These are phyloP conservation scores for Beauveria australis DNA, from an alignment of 2,329 filamentous ascomycete species.

Conservation along the genomic window DNA sequence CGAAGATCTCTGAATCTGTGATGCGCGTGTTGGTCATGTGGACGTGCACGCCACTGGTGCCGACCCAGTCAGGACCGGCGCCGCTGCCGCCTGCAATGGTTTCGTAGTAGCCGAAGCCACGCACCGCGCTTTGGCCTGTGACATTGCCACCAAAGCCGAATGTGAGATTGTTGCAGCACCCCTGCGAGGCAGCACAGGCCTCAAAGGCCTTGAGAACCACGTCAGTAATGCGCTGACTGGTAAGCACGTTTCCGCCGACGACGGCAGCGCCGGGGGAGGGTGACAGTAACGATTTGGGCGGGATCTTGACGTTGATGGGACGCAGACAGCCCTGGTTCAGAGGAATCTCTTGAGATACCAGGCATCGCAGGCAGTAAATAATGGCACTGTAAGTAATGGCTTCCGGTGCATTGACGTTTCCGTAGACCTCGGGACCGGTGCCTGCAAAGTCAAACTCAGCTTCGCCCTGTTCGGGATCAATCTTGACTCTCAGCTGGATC, in stretches of 20 bases:
- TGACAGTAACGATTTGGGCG: constrained; percentile 63
- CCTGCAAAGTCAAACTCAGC: constrained; percentile 75
- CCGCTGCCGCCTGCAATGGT: constrained; percentile 59
- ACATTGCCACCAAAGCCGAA: constrained; percentile 59
- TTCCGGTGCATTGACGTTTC: constrained; percentile 72
- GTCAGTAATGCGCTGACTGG: constrained; percentile 36
- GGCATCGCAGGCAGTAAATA: constrained; percentile 73
- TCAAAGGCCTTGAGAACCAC: constrained; percentile 60
- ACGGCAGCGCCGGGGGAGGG: constrained; percentile 72
- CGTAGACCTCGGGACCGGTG: constrained; percentile 72
- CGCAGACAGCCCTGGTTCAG: constrained; percentile 76
- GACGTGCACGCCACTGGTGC: constrained; percentile 35
- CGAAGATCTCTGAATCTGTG: constrained; percentile 42
- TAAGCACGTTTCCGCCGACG: constrained; percentile 68
- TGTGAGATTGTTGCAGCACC: constrained; percentile 76
- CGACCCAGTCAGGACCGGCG: constrained; percentile 49
- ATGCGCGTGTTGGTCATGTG: constrained; percentile 75
- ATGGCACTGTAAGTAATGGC: constrained; percentile 81
- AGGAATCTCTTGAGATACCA: constrained; percentile 75
- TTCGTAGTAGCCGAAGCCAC: constrained; percentile 47
- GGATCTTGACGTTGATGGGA: constrained; percentile 67
- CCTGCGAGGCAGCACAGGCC: constrained; percentile 71
- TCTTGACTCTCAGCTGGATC: constrained; percentile 65
- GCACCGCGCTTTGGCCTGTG: constrained; percentile 27
- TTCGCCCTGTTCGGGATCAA: constrained; percentile 66